phyloP scores from a whole-genome alignment of 2,329 filamentous ascomycete species.

The Penicillium sp. region DNA sequence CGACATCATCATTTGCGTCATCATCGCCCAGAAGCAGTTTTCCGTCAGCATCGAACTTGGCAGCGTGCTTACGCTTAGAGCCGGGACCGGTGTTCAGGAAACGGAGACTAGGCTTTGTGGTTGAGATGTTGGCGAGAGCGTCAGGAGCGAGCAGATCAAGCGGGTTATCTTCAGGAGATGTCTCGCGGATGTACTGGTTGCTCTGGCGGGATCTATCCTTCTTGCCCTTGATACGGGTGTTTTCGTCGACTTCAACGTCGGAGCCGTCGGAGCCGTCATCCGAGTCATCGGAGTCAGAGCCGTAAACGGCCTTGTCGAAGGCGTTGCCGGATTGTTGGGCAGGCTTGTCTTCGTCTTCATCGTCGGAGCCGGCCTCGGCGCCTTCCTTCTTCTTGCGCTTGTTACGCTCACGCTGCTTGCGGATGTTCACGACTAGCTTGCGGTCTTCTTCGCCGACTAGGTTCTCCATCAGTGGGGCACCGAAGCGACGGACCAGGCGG shows the following conservation, averaged over 20 bases:
- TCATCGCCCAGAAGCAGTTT: slow-evolving; percentile 45
- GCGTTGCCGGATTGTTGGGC: slow-evolving; percentile 73
- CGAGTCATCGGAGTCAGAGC: slow-evolving; percentile 64
- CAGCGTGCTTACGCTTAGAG: slow-evolving; percentile 42
- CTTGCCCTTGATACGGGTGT: slow-evolving; percentile 39
- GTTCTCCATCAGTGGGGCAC: slow-evolving; percentile 75
- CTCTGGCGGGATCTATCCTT: slow-evolving; percentile 49
- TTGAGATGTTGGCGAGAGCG: slow-evolving; percentile 89
- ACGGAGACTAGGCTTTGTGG: slow-evolving; percentile 70
- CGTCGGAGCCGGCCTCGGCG: slow-evolving; percentile 58
- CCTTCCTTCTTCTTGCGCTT: slow-evolving; percentile 83
- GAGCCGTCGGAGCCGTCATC: slow-evolving; percentile 59
- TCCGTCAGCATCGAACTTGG: slow-evolving; percentile 46
- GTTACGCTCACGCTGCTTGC: slow-evolving; percentile 86
- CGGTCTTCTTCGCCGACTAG: slow-evolving; percentile 81
- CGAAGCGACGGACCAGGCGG: slow-evolving; percentile 88
- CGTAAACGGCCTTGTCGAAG: slow-evolving; percentile 95
- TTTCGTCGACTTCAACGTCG: slow-evolving; percentile 43
- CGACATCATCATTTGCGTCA: slow-evolving; percentile 33
- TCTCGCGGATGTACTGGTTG: slow-evolving; percentile 83
- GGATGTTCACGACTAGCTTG: slow-evolving; percentile 90
- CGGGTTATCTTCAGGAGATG: slow-evolving; percentile 77
- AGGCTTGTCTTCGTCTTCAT: slow-evolving; percentile 48
- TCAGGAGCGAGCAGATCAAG: slow-evolving; percentile 88
- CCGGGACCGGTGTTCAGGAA: slow-evolving; percentile 42